Evolutionary conservation across 306 rosid species (phyloP).

Genomic region (Aeschynomene evenia): DNA sequence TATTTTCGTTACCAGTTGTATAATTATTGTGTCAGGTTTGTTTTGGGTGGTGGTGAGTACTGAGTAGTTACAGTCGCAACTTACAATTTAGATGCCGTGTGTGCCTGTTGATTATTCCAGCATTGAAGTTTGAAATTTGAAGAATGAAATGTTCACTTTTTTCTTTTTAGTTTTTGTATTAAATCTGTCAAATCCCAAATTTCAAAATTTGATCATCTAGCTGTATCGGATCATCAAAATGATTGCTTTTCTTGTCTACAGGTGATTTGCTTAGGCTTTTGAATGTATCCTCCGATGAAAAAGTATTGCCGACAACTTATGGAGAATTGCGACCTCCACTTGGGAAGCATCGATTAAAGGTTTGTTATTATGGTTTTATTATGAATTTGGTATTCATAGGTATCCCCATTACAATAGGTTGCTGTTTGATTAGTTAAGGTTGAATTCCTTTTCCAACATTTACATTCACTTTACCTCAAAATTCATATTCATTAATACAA

Average conservation of each 20-base stretch:
- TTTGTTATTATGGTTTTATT: constrained; percentile 33
- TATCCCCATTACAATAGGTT: neutral
- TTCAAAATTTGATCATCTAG: neutral
- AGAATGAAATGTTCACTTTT: neutral
- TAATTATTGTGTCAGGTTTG: neutral
- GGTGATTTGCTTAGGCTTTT: constrained; percentile 85
- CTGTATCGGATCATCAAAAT: neutral
- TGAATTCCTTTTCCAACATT: neutral
- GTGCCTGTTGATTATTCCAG: constrained; percentile 1
- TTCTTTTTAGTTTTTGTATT: neutral
- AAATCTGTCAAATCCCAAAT: constrained; percentile 15
- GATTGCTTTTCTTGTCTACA: constrained; percentile 35
- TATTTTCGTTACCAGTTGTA: neutral
- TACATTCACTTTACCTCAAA: neutral
- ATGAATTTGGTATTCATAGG: neutral
- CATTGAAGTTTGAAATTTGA: neutral
- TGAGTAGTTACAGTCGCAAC: neutral
- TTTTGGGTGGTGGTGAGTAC: neutral
- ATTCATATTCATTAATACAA: neutral
- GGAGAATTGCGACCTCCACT: constrained; percentile 98
- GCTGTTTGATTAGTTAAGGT: constrained; percentile 2
- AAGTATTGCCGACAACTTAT: constrained; percentile 79
- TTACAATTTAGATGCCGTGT: neutral
- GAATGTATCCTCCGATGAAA: constrained; percentile 75
- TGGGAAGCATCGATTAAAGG: constrained; percentile 96